phyloP scores from a whole-genome alignment of 768 basidiomycete genomes.

The Lenzites betulinus region DNA sequence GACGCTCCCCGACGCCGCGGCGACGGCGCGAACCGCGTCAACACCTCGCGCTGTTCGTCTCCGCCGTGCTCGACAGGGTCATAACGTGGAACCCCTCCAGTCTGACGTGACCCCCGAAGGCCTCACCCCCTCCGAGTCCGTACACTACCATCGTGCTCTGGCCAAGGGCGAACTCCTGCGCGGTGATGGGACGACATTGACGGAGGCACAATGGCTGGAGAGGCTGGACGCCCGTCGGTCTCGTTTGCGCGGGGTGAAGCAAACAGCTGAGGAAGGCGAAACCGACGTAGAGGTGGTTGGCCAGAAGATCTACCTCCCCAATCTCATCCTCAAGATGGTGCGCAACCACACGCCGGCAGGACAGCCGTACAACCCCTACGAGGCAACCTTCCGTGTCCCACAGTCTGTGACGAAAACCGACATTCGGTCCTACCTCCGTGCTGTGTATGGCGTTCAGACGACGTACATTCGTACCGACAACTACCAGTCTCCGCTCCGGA shows the following conservation, averaged over 20 bases:
- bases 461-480: slow-evolving; percentile 97
- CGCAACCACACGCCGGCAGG: slow-evolving; percentile 78
- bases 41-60: slow-evolving; percentile 73
- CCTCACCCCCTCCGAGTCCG: slow-evolving; percentile 65
- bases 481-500: slow-evolving; percentile 62
- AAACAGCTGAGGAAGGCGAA: slow-evolving; percentile 40
- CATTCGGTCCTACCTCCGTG: slow-evolving; percentile 78
- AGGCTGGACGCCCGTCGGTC: slow-evolving; percentile 57
- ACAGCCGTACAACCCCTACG: slow-evolving; percentile 89
- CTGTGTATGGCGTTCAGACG: slow-evolving; percentile 85
- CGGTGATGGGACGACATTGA: slow-evolving; percentile 36
- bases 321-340: slow-evolving; percentile 79
- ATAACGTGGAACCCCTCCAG: slow-evolving; percentile 37
- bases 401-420: slow-evolving; percentile 90
- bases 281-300: slow-evolving; percentile 63
- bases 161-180: slow-evolving; percentile 51
- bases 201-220: slow-evolving; percentile 62
- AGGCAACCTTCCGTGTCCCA: slow-evolving; percentile 93
- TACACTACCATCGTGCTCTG: slow-evolving; percentile 59
- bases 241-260: slow-evolving; percentile 66
- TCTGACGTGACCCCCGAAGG: slow-evolving; percentile 56
- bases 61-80: slow-evolving; percentile 57
- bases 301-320: slow-evolving; percentile 86
- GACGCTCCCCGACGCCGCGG: slow-evolving; percentile 42
- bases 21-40: slow-evolving; percentile 62